Base-by-base conservation (phyloP, 2,329 filamentous ascomycete species). In the Diaporthe sp. region DNA sequence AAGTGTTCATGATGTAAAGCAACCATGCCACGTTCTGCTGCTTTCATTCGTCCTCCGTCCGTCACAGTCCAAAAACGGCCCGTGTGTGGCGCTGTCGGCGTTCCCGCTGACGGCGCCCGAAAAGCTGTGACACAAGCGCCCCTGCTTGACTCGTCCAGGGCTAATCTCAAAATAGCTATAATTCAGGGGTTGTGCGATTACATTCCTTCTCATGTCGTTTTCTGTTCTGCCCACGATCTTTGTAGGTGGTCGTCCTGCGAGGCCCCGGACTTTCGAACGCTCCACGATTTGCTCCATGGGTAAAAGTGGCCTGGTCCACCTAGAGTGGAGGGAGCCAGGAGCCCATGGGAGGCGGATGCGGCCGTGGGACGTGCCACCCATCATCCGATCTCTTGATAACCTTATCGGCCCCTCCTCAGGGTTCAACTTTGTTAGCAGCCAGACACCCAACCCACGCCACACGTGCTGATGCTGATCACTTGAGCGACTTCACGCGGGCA, bases 381-480 rank as follows among this genome's bases (percentile, higher is more conserved):
- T 68, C 63, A 6, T 68, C 63, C 47, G 47, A 53, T 68, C 22
- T 68, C 9, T 12, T 5, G 47, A 53, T 68, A 53, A 68, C 47
- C 39, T 65, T 47, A 35, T 68, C 63, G 47, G 27, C 1, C 13
- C 63, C 61, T 51, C 39, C 58, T 5, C 15, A 55, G 44, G 22
- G 27, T 35, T 27, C 37, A 44, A 5, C 17, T 63, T 39, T 22
- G n/a, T 39, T 19, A 51, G 63, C 15, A 12, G n/a, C 30, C n/a
- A 50, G 32, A 8, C 47, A 19, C 63, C 47, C 47, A 68, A 39
- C 63, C 63, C 63, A 68, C n/a, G 8, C 63, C 63, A 50, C 44
- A 53, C 63, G 63, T 68, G 63, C 63, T 51, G 47, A 22, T n/a
- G 47, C 63, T 44, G 63, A 68, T 53, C 63, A 53, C n/a, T 27